Evolutionary conservation across 2,329 filamentous ascomycete species (phyloP), one percentile per base, ranked within the genome.

Genomic region (Colletotrichum sp.): DNA sequence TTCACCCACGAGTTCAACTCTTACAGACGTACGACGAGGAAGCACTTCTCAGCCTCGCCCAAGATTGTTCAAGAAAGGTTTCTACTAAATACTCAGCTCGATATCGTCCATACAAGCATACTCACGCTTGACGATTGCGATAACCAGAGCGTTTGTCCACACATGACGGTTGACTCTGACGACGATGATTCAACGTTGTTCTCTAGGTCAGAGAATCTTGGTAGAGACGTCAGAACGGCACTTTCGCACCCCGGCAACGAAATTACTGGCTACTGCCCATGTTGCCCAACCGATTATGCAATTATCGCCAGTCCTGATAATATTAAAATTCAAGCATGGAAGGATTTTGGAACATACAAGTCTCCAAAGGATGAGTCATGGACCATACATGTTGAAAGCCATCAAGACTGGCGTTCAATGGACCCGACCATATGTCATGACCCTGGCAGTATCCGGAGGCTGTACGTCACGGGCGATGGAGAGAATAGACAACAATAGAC

Each of bases 21-120:
- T 8, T 0, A 5, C 32, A 22, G 1, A 8, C 0, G 1, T 27
- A 0, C 4, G 8, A 39, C 1, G 15, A 13, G 16, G 3, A 8
- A 15, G 39, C 12, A 57, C 57, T 69, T 34, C 25, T 15, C 7
- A 32, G 66, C n/a, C 8, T 19, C 9, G 9, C 66, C 66, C 9
- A 59, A 69, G 16, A 34, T 61, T 5, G 3, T 34, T 27, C 57
- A 2, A 0, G 66, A 39, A 39, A 61, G 49, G 4, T 69, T 69
- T 3, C 4, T 61, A 12, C 29, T 69, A 16, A 4, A 69, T 8
- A 39, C 34, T 19, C 25, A 19, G 19, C 44, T 4, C 8, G 34
- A 59, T 0, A 27, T 61, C 4, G 16, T 36, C 22, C 0, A 55
- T 19, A 2, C 19, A 59, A n/a, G 8, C 15, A 11, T 13, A 6